Base-by-base conservation (phyloP, 192 early-diverging fungal genomes). In the Lobosporangium transversale region DNA sequence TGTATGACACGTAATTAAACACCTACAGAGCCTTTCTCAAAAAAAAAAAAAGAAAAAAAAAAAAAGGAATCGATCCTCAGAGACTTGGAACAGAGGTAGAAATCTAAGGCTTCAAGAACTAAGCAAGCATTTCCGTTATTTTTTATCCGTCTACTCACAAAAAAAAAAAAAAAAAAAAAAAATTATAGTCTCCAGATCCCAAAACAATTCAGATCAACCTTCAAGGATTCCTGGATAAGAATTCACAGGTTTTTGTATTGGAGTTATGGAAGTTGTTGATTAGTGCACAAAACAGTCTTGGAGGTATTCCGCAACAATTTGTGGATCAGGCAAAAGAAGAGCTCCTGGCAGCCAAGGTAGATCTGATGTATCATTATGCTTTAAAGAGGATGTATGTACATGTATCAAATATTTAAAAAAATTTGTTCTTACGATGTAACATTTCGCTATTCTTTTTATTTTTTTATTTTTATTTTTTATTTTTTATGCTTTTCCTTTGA, bases 151-250 rank as follows among this genome's bases (percentile, higher is more conserved):
- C n/a, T n/a, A n/a, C n/a, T n/a, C n/a, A n/a, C n/a, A n/a, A n/a
- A n/a, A n/a, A 10, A 37, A 9, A 27, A 32, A n/a, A n/a, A n/a
- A n/a, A n/a, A n/a, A n/a, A n/a, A n/a, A n/a, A n/a, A n/a, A n/a
- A n/a, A n/a, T n/a, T n/a, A 17, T 53, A 92, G 86, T 85, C 80
- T 4, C 88, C 91, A 12, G 97, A 99, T 80, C 94, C 96, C 40
- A 91, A 89, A 61, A 66, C 85, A 20, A 94, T 99, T 85, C 97
- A 99, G 79, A 95, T 98, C 58, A 94, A 94, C 63, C 83, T 99
- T 10, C 95, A 95, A 3, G 95, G 96, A 12, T 99, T 99, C 62
- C 80, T 99, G 21, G 94, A 96, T 66, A 84, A 83, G 21, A 94
- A 93, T 32, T 84, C 97, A 6, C 81, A 83, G 31, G 75, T 58